Percentiles rank a stretch among this genome's conserved stretches.
Evolutionary conservation across 306 rosid species (phyloP).

Genomic region (Rubus parviflorus): DNA sequence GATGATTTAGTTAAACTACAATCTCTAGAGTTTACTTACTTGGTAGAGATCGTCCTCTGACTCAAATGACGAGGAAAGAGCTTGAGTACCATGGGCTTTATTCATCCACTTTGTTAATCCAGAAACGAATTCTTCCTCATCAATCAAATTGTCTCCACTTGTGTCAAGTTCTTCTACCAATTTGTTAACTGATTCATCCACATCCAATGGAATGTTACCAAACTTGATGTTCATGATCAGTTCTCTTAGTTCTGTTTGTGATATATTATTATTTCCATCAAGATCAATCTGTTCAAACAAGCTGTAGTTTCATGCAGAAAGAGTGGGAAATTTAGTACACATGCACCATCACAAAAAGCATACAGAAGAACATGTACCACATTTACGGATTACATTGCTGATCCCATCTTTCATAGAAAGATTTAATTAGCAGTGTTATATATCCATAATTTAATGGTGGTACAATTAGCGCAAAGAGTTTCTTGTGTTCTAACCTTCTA

Average conservation of each 20-base stretch:
- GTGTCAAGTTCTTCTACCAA: conserved; percentile 24
- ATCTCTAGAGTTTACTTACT: conserved; percentile 1
- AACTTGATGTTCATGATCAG: conserved; percentile 15
- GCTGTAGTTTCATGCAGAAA: conserved; percentile 3
- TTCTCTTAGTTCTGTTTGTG: conserved; percentile 12
- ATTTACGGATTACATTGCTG: not conserved
- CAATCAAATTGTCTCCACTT: conserved; percentile 16
- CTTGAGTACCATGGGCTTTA: not conserved
- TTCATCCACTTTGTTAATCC: conserved; percentile 21
- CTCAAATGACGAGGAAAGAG: not conserved
- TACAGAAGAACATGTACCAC: not conserved
- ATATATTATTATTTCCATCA: conserved; percentile 20
- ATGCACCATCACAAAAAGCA: not conserved
- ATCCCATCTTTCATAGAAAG: not conserved
- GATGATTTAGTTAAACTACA: not conserved
- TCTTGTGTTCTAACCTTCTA: conserved; percentile 4
- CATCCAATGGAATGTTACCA: not conserved
- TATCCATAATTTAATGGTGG: not conserved
- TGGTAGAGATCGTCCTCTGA: conserved; percentile 19
- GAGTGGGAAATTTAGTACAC: not conserved
- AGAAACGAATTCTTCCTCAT: conserved; percentile 20
- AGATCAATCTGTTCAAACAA: conserved; percentile 24
- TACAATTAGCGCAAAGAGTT: not conserved
- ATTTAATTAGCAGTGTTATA: not conserved
- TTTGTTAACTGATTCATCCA: conserved; percentile 18